Base-by-base conservation (phyloP, 805 yeast genomes). In the Saturnispora bothae region DNA sequence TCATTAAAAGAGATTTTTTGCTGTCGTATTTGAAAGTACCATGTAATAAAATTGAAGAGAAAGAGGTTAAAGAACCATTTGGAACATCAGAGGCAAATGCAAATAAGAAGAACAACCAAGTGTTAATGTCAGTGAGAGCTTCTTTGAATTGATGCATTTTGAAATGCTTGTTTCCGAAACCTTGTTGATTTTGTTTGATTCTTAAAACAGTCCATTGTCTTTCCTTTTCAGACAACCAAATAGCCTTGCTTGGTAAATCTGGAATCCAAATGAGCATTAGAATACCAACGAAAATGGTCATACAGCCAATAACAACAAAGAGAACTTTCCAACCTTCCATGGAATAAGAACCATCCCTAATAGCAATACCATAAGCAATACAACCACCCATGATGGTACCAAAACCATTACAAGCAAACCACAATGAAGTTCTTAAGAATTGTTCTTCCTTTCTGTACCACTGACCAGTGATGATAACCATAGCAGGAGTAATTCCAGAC, bases 261-360 rank as follows among this genome's bases (percentile, higher is more conserved):
- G 80, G 81, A 44, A 69, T 73, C 16, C 62, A 33, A 40, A 62
- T 55, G 36, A 50, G 46, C 6, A 64, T 48, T 5, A 56, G 25
- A 2, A 60, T 29, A 5, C 64, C 49, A 9, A 61, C 31, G 13
- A 64, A 17, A 28, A 72, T 54, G 0, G 81, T 69, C 28, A 70
- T 48, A 5, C 70, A 66, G 35, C 81, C 82, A 38, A 71, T 60
- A 70, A 75, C 61, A 51, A 64, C 67, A 42, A 76, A 63, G 28
- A 50, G 45, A 30, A 76, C 49, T 45, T 66, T 79, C 78, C 76
- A 31, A 41, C 43, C 19, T 56, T 34, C 42, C 35, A 43, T 26
- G 13, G 38, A 15, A 38, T 42, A 31, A 33, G 39, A 20, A 12
- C 15, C 40, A 5, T 23, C 61, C 69, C 14, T 52, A 33, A n/a